Base-by-base conservation (phyloP, 345 rosid genomes). In the Euclidium syriacum region DNA sequence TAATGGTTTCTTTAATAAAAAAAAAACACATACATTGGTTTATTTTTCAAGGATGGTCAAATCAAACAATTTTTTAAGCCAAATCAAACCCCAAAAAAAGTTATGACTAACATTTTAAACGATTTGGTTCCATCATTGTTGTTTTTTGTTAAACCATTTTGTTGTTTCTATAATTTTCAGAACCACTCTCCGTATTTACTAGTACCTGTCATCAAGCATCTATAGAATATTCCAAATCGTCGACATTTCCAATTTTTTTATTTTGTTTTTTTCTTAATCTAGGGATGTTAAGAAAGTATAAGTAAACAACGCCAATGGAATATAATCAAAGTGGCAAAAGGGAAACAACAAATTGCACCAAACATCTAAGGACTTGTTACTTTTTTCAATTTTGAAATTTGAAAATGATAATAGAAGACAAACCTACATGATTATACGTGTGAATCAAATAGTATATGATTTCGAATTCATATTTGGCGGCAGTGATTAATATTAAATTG, bases 401-500 rank as follows among this genome's bases (percentile, higher is more conserved):
- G 40, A 62, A 38, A 53, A 36, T 22, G 29, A 22, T 52, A 5
- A 46, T 30, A 46, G 15, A 62, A 53, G 20, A 25, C 3, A 41
- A 18, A 19, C 17, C 17, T 18, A 36, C 41, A 70, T 70, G 73
- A 61, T 70, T 54, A 62, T 20, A 47, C 51, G 58, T 46, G 64
- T 47, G 23, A 29, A 54, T 29, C 36, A 27, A 42, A 47, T 29
- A 29, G 33, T 20, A 23, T 5, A 65, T 54, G 47, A 53, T 70
- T 68, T 70, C 68, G 25, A 70, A 70, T 53, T 70, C 64, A 54
- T 62, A 62, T 46, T 29, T 54, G 64, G 74, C 64, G 74, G 74
- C 68, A 62, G 57, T 35, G 52, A 47, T 46, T 48, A 38, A 2
- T 54, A 54, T 20, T 62, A 20, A 62, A 54, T 29, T 27, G 1